Conservation (phyloP, 495 filamentous ascomycete genomes). For the Melanomma pulvis-pyrius region DNA sequence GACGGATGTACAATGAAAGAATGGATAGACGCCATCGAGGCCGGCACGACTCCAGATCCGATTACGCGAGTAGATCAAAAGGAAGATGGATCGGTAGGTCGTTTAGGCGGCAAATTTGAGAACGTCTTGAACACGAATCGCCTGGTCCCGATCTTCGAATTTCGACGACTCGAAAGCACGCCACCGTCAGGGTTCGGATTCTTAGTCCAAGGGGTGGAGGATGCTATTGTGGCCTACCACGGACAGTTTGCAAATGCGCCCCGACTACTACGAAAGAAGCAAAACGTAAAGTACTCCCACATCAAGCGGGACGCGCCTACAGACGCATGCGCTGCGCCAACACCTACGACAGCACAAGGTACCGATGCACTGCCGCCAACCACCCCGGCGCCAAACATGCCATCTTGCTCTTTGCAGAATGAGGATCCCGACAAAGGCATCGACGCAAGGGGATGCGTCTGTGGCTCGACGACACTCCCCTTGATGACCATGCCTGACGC, state of each 20-base stretch:
- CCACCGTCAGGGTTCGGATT: not conserved
- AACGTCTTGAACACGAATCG: slow-evolving; percentile 27
- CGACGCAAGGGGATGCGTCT: slow-evolving; percentile 1
- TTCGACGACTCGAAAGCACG: slow-evolving; percentile 20
- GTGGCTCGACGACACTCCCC: slow-evolving; percentile 4
- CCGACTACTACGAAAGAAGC: not conserved
- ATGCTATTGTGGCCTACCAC: slow-evolving; percentile 23
- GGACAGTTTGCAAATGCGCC: slow-evolving; percentile 7
- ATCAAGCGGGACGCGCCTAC: slow-evolving; percentile 3
- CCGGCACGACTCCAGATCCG: slow-evolving; percentile 22
- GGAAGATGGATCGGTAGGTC: slow-evolving; percentile 33
- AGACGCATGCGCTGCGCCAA: not conserved
- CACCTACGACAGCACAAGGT: not conserved
- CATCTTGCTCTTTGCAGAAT: not conserved
- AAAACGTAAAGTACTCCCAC: slow-evolving; percentile 3
- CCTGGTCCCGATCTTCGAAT: slow-evolving; percentile 39
- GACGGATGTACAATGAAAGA: slow-evolving; percentile 26
- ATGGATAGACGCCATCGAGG: slow-evolving; percentile 31
- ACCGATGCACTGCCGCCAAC: not conserved
- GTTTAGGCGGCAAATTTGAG: slow-evolving; percentile 22
- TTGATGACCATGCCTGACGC: not conserved
- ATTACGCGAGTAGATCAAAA: slow-evolving; percentile 23
- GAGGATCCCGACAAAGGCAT: slow-evolving; percentile 5
- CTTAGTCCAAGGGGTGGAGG: slow-evolving; percentile 12
- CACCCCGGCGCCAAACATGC: not conserved